phyloP scores from a whole-genome alignment of 2,329 filamentous ascomycete species.

The Didymella exigua region DNA sequence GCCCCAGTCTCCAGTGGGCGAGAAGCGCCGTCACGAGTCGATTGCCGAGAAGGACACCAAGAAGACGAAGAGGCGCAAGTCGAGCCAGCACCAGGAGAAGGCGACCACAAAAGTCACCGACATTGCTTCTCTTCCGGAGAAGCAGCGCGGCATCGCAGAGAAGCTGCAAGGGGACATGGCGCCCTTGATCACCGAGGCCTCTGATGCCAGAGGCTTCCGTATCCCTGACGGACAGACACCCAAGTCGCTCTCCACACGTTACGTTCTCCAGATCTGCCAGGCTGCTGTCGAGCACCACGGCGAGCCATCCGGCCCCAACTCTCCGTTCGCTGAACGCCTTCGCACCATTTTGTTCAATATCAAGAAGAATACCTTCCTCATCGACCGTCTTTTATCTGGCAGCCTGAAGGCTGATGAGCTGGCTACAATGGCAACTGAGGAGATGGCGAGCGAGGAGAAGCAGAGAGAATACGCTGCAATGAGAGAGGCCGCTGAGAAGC shows the following conservation, averaged over 20 bases:
- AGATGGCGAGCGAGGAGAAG: slow-evolving; percentile 90
- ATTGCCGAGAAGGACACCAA: slow-evolving; percentile 39
- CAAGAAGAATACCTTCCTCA: slow-evolving; percentile 82
- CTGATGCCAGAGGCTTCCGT: slow-evolving; percentile 68
- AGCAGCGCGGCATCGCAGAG: slow-evolving; percentile 72
- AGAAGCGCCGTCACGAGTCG: slow-evolving; percentile 46
- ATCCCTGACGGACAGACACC: slow-evolving; percentile 68
- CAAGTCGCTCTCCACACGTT: slow-evolving; percentile 68
- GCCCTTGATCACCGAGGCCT: slow-evolving; percentile 68
- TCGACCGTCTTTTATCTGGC: slow-evolving; percentile 74
- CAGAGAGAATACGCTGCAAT: slow-evolving; percentile 78
- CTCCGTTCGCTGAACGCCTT: slow-evolving; percentile 67
- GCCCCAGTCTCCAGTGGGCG: slow-evolving; percentile 44
- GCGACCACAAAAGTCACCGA: slow-evolving; percentile 23
- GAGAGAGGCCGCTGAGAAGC: slow-evolving; percentile 78
- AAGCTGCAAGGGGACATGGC: slow-evolving; percentile 72
- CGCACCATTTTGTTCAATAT: slow-evolving; percentile 83
- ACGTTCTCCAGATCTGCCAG: slow-evolving; percentile 82
- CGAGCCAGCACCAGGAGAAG: slow-evolving; percentile 39
- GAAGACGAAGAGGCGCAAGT: slow-evolving; percentile 47
- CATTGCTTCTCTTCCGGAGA: slow-evolving; percentile 59
- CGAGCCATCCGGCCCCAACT: slow-evolving; percentile 51
- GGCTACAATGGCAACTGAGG: slow-evolving; percentile 85
- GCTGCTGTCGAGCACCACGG: slow-evolving; percentile 63
- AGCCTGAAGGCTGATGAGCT: slow-evolving; percentile 75